Evolutionary conservation across 345 rosid genomes (phyloP), one percentile per base, ranked within the genome.

Genomic region (Bretschneidera sinensis): DNA sequence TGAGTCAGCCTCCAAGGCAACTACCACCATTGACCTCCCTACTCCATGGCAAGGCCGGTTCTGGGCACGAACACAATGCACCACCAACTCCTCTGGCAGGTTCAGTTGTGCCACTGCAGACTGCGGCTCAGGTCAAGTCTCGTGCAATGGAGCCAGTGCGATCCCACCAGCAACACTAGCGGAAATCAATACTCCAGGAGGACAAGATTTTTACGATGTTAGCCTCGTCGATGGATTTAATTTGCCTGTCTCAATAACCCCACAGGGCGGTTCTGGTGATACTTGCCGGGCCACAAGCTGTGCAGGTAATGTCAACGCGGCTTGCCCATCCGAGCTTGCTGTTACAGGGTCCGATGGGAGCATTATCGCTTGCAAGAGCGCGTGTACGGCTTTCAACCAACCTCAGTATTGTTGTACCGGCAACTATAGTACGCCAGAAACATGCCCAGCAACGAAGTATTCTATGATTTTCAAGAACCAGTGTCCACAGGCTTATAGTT

Each of bases 151-250:
- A 17, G 77, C 78, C 4, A 80, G 82, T 0, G 80, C 82, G 43
- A 60, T 48, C 23, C 81, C 84, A 39, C 86, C 80, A 13, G 80
- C 71, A 16, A 68, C 80, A 1, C 71, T 82, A 8, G 83, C 80
- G 0, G 86, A 82, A 63, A 74, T 82, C 60, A 76, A 81, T 2
- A 16, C 61, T 0, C 70, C 70, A 24, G 54, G 61, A 5, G 71
- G 68, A 6, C 0, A 45, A 2, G 79, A 81, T 54, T 78, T 60
- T 45, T 81, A 81, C 59, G 85, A 78, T 49, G 67, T 81, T 56
- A 81, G 83, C 53, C 71, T 73, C 6, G 81, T 81, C 11, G 81
- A 81, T 59, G 81, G 79, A 51, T 71, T 72, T 22, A 78, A 78
- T 54, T 34, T 81, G 35, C 78, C 79, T 0, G 20, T 78, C 48